These are phyloP conservation scores for Ogataea kodamae DNA, from an alignment of 805 yeast genomes.

Conservation along the genomic window DNA sequence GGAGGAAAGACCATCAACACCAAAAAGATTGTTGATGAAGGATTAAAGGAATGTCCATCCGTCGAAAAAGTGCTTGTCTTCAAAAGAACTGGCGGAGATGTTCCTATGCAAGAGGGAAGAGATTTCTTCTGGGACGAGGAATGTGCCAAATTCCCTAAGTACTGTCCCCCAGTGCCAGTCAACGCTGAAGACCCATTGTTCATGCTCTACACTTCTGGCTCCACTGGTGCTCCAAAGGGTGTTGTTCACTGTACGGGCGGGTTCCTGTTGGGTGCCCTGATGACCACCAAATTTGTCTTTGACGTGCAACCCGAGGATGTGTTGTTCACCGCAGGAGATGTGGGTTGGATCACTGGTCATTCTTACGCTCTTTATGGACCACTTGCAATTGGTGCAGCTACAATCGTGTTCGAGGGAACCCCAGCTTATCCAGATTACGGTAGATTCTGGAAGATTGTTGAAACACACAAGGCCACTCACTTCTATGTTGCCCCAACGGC, in stretches of 20 bases:
- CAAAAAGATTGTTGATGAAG: slow-evolving; percentile 94
- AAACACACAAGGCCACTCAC: slow-evolving; percentile 86
- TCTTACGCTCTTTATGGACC: slow-evolving; percentile 96
- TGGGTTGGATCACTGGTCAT: slow-evolving; percentile 99
- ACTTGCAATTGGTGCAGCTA: slow-evolving; percentile 78
- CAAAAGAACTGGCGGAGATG: slow-evolving; percentile 80
- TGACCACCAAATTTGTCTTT: slow-evolving; percentile 89
- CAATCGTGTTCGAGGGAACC: slow-evolving; percentile 94
- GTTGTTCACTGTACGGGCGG: slow-evolving; percentile 95
- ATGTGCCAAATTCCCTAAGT: slow-evolving; percentile 72
- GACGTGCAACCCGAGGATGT: slow-evolving; percentile 88
- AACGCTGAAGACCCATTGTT: slow-evolving; percentile 93
- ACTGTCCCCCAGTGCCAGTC: slow-evolving; percentile 83
- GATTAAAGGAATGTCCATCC: slow-evolving; percentile 66
- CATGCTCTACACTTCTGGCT: slow-evolving; percentile 94
- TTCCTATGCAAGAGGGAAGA: slow-evolving; percentile 73
- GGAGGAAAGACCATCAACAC: slow-evolving; percentile 93
- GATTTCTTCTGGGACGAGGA: slow-evolving; percentile 98
- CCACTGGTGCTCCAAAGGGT: slow-evolving; percentile 98
- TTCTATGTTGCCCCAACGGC: slow-evolving; percentile 99
- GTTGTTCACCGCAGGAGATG: slow-evolving; percentile 95
- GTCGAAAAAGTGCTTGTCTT: slow-evolving; percentile 84
- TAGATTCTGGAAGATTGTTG: slow-evolving; percentile 95
- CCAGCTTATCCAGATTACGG: slow-evolving; percentile 96
- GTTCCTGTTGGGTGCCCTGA: slow-evolving; percentile 85